phyloP scores from a whole-genome alignment of 495 filamentous ascomycete species.

The Talaromyces stipitatus region DNA sequence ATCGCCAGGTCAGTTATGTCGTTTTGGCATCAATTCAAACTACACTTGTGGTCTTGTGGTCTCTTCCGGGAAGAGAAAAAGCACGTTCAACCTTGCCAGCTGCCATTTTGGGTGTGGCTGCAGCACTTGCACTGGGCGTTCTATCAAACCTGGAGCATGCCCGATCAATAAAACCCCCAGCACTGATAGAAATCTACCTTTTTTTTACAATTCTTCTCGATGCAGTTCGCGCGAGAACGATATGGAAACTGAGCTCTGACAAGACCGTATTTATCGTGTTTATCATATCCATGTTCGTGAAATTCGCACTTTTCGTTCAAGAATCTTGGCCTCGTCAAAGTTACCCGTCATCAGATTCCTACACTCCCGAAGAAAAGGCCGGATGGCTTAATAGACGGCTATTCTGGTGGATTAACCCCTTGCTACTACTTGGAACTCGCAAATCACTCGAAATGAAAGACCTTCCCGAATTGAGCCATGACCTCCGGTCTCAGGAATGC shows the following conservation, averaged over 20 bases:
- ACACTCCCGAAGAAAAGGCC: slow-evolving; percentile 42
- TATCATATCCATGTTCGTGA: slow-evolving; percentile 30
- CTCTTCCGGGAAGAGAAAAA: slow-evolving; percentile 9
- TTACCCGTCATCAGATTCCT: slow-evolving; percentile 21
- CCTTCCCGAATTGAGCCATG: slow-evolving; percentile 17
- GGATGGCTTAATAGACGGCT: slow-evolving; percentile 33
- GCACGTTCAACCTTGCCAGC: slow-evolving; percentile 9
- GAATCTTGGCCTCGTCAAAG: slow-evolving; percentile 34
- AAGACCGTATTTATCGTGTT: slow-evolving; percentile 26
- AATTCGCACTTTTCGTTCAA: slow-evolving; percentile 33
- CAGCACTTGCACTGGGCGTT: slow-evolving; percentile 16
- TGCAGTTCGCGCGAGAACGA: slow-evolving; percentile 24
- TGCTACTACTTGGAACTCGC: slow-evolving; percentile 31
- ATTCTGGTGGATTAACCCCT: slow-evolving; percentile 43
- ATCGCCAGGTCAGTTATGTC: slow-evolving; percentile 23
- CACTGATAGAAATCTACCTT: slow-evolving; percentile 27
- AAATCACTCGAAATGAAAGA: slow-evolving; percentile 27
- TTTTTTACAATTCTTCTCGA: slow-evolving; percentile 32
- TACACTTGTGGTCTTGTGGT: slow-evolving; percentile 30
- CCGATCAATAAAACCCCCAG: slow-evolving; percentile 26
- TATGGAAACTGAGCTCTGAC: slow-evolving; percentile 19
- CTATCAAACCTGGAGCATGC: slow-evolving; percentile 29
- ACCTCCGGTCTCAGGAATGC: slow-evolving; percentile 12
- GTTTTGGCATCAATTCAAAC: slow-evolving; percentile 25
- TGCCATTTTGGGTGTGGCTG: slow-evolving; percentile 18